Base-by-base conservation (phyloP, 2,329 filamentous ascomycete genomes). In the Westerdykella ornata region DNA sequence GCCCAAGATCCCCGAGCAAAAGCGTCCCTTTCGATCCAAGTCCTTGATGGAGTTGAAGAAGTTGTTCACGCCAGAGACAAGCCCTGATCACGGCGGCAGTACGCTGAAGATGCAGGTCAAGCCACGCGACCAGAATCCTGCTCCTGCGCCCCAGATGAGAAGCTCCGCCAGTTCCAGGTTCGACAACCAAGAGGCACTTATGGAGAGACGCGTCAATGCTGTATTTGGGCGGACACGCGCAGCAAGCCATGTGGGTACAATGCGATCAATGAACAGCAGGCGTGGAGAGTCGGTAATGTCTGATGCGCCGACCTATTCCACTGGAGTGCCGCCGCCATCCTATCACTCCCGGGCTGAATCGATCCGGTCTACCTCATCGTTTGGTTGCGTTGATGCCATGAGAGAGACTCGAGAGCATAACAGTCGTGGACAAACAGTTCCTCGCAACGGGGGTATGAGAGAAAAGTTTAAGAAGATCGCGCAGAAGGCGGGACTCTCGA, bases 381-480 rank as follows among this genome's bases (percentile, higher is more conserved):
- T 65, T 31, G 62, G 60, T 5, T 65, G 60, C 37, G 52, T 64
- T 8, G 60, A 65, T 37, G 60, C 59, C 3, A 58, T 63, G 54
- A 57, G 50, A 29, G 32, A 48, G 16, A 50, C 50, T 16, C 56
- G 57, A 32, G 46, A 59, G 37, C 52, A 57, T 31, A 46, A 52
- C 29, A 57, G 54, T 38, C 57, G 59, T 37, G 53, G 56, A 32
- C 46, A 49, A 38, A 52, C 54, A 8, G 51, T 43, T 28, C 42
- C 49, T 16, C 47, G 42, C 14, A 38, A 38, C 12, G 52, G 51
- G 7, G 53, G 56, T 1, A 43, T 61, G 45, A 58, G 53, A 35
- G 54, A 54, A 8, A 57, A 48, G 38, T 45, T 63, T 36, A 63
- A 52, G 47, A 53, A 46, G 36, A 42, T 62, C 14, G 59, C 56